Percentiles rank a stretch among this genome's conserved stretches.
phyloP scores from a whole-genome alignment of 768 basidiomycete species.

The Neoboletus brunneissimus region DNA sequence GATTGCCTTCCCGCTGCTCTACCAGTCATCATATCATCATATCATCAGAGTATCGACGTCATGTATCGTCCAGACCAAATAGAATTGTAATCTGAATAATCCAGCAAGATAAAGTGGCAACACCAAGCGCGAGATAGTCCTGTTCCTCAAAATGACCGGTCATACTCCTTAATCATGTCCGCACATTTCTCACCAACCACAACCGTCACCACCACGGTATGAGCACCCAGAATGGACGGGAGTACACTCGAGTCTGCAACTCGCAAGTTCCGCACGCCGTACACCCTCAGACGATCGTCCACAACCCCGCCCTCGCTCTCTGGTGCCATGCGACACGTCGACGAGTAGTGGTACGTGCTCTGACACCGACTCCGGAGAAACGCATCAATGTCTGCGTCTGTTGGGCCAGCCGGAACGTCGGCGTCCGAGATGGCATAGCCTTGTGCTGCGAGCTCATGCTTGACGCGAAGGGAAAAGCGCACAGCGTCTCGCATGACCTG shows the following conservation, averaged over 20 bases:
- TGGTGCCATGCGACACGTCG: background rate
- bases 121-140: background rate
- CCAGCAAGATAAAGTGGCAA: background rate
- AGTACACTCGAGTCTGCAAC: background rate
- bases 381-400: background rate
- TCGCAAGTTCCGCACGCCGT: background rate
- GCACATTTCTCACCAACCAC: background rate
- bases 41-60: no score
- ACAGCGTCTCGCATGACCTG: no score
- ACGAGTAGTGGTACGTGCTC: background rate
- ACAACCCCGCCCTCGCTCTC: background rate
- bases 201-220: background rate
- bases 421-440: background rate
- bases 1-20: no score
- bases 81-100: background rate
- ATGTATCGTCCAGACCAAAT: background rate
- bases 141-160: background rate
- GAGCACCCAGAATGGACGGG: background rate
- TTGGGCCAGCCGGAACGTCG: background rate
- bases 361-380: background rate
- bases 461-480: no score
- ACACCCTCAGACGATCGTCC: background rate
- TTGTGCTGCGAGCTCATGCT: no score
- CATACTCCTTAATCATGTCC: background rate
- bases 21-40: no score